Percentiles rank a stretch among this genome's conserved stretches.
These are phyloP conservation scores for Acacia pycnantha DNA, from an alignment of 331 rosid genomes.

Conservation along the genomic window DNA sequence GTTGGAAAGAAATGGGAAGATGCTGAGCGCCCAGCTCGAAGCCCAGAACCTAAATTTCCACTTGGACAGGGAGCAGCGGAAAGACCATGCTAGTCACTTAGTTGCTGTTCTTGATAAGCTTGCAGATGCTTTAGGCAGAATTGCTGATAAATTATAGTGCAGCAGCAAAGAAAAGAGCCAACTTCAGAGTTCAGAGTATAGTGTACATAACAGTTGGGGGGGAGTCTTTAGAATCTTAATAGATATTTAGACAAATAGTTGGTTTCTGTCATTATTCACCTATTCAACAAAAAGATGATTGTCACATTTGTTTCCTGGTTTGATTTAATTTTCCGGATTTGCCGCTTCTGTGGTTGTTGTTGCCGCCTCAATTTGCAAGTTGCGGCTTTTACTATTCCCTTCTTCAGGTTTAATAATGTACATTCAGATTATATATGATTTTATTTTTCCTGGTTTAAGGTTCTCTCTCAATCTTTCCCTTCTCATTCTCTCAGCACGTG, in stretches of 20 bases:
- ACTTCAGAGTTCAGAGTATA: slow-evolving; percentile 22
- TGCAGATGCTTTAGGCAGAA: slow-evolving; percentile 87
- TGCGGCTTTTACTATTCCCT: slow-evolving; percentile 35
- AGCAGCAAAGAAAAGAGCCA: neutral
- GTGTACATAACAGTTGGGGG: slow-evolving; percentile 62
- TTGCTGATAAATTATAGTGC: slow-evolving; percentile 85
- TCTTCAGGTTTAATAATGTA: slow-evolving; percentile 19
- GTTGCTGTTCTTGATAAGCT: slow-evolving; percentile 87
- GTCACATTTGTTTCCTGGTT: slow-evolving; percentile 21
- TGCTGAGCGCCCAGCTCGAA: slow-evolving; percentile 71
- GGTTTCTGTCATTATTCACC: slow-evolving; percentile 34
- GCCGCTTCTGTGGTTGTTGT: slow-evolving; percentile 35
- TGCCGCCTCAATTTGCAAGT: slow-evolving; percentile 42
- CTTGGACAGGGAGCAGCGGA: slow-evolving; percentile 82
- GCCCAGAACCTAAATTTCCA: slow-evolving; percentile 74
- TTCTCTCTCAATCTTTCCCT: neutral
- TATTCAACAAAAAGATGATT: slow-evolving; percentile 37
- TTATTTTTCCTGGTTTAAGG: neutral
- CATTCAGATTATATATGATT: slow-evolving; percentile 27
- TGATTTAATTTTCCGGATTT: neutral
- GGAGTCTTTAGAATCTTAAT: slow-evolving; percentile 21
- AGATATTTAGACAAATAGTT: slow-evolving; percentile 19
- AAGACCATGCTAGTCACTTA: slow-evolving; percentile 61
- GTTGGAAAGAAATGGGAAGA: slow-evolving; percentile 81
- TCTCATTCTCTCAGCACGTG: neutral